phyloP scores from a whole-genome alignment of 352 stramenopile species.

The Poterioochromonas sp. region DNA sequence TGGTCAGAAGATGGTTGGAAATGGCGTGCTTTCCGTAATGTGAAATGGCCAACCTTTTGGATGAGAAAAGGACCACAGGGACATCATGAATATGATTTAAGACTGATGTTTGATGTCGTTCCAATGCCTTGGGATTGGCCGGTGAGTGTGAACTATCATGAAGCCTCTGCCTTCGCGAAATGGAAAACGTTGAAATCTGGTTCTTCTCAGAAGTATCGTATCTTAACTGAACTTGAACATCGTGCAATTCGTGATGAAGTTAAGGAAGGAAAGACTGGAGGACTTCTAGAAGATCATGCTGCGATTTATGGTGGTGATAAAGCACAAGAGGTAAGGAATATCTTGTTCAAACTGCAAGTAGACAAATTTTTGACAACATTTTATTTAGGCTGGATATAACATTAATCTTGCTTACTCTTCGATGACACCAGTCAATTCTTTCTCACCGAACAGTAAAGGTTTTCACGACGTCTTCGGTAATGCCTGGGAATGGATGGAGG shows the following conservation, averaged over 20 bases:
- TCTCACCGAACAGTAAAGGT: slow-evolving; percentile 56
- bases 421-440: slow-evolving; percentile 73
- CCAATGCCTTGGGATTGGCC: slow-evolving; percentile 90
- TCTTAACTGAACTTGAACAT: slow-evolving; percentile 12
- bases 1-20: slow-evolving; percentile 85
- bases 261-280: not conserved
- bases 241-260: slow-evolving; percentile 23
- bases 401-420: slow-evolving; percentile 80
- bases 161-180: slow-evolving; percentile 62
- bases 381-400: slow-evolving; percentile 58
- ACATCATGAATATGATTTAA: slow-evolving; percentile 82
- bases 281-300: not conserved
- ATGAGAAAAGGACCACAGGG: slow-evolving; percentile 64
- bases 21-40: slow-evolving; percentile 51
- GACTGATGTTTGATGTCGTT: slow-evolving; percentile 75
- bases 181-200: slow-evolving; percentile 53
- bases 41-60: slow-evolving; percentile 16
- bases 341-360: too few relatives aligned
- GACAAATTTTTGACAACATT: too few relatives aligned
- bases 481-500: slow-evolving; percentile 88
- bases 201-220: slow-evolving; percentile 43
- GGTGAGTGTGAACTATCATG: slow-evolving; percentile 88
- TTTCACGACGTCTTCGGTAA: slow-evolving; percentile 87
- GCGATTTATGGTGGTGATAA: not conserved
- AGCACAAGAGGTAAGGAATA: too few relatives aligned